Evolutionary conservation across 805 yeast genomes (phyloP), one percentile per base, ranked within the genome.

Genomic region (Suhomyces emberorum): DNA sequence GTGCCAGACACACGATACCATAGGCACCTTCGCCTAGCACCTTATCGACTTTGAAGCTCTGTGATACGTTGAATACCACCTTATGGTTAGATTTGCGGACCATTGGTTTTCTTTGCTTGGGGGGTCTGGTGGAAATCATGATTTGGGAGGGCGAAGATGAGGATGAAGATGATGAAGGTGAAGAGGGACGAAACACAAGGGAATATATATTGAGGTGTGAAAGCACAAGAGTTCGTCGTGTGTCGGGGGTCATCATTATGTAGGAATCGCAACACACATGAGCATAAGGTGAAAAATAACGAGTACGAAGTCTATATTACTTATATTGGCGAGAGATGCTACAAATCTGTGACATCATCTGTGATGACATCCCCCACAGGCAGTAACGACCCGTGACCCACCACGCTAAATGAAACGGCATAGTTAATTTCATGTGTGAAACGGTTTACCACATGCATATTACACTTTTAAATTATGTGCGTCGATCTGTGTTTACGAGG

Each of bases 11-110:
- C 4, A 85, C 95, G 2, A 83, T 72, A 0, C 95, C 93, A 47
- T 85, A 85, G 0, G 93, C 88, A 1, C 95, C 95, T 55, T 82
- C 86, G 4, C 95, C 95, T 4, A 85, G 63, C 4, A 81, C 64
- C 39, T 76, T 77, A 14, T 66, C 63, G 6, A 83, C 72, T 41
- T 76, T 76, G 52, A 78, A 84, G 45, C 75, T 77, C 31, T 75
- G 71, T 3, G 82, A 76, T 11, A 83, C 74, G 48, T 81, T 81
- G 59, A 81, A 83, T 2, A 79, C 72, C 6, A 42, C 39, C 25
- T 28, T 31, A 14, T 34, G 22, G 17, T 21, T 23, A 20, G 17
- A 16, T 12, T 21, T 25, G 21, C 15, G 34, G 17, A 23, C 34
- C 12, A 15, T 15, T 7, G 21, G 17, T 25, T 24, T 24, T 24